Conservation (phyloP, 225 moss, liverwort and hornwort species). For the Bryoerythrophyllum caledonicum region DNA sequence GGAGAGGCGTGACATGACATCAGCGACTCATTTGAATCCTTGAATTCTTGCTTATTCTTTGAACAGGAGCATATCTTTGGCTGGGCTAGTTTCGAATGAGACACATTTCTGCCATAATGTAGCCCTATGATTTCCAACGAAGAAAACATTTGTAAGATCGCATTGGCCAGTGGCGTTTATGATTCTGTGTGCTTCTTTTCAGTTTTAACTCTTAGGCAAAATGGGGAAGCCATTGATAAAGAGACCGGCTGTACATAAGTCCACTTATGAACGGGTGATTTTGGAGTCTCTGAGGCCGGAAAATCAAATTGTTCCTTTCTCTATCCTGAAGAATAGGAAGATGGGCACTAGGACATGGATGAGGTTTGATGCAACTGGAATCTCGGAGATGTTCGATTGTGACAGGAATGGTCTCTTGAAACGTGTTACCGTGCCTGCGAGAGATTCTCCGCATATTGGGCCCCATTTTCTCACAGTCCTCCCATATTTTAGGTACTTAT, state of each 20-base stretch:
- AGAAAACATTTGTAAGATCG: too few species aligned
- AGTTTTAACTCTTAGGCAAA: too few species aligned
- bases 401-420: conserved; percentile 85
- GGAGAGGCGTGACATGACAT: too few species aligned
- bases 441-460: conserved; percentile 90
- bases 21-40: too few species aligned
- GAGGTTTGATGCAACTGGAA: conserved; percentile 81
- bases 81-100: too few species aligned
- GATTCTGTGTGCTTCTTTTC: too few species aligned
- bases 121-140: conserved; percentile 19
- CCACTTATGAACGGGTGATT: conserved; percentile 33
- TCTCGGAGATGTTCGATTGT: conserved; percentile 71
- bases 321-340: conserved; percentile 71
- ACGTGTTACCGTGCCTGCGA: conserved; percentile 80
- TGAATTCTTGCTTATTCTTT: too few species aligned
- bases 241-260: conserved; percentile 33
- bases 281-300: conserved; percentile 31
- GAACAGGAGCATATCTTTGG: too few species aligned
- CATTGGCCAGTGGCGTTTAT: background rate
- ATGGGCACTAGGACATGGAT: conserved; percentile 79
- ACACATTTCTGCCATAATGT: conserved; percentile 24
- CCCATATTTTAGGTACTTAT: conserved; percentile 96
- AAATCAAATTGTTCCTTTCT: conserved; percentile 41
- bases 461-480: conserved; percentile 88
- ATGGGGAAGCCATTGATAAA: conserved; percentile 54